phyloP scores from a whole-genome alignment of 169 alveolate genomes.

The Fabrea salina region DNA sequence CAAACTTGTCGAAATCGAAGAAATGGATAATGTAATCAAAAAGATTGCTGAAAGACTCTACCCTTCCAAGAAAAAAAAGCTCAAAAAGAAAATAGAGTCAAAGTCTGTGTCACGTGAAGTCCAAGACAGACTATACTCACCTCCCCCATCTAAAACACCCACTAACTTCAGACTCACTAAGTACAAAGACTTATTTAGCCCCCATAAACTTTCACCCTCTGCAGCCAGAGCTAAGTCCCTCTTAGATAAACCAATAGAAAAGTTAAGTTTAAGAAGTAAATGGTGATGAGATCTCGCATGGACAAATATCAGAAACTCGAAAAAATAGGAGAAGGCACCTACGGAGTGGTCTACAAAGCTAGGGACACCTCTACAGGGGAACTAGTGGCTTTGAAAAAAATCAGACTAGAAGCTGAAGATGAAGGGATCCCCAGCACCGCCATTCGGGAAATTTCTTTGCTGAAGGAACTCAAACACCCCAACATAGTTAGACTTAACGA shows the following conservation, averaged over 20 bases:
- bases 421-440: constrained; percentile 98
- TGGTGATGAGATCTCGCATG: constrained; percentile 41
- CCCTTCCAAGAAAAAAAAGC: not conserved
- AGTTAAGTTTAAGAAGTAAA: not conserved
- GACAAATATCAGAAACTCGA: constrained; percentile 94
- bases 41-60: not conserved
- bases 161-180: no score
- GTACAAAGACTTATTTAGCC: no score
- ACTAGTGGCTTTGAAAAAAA: constrained; percentile 94
- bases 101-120: not conserved
- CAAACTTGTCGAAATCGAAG: not conserved
- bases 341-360: constrained; percentile 97
- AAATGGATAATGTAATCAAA: constrained; percentile 2
- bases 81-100: not conserved
- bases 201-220: no score
- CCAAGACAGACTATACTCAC: not conserved
- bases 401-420: constrained; percentile 98
- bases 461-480: constrained; percentile 97
- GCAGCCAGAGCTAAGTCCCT: no score
- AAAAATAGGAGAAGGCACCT: constrained; percentile 99
- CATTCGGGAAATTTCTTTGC: constrained; percentile 95
- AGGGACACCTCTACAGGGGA: constrained; percentile 80
- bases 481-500: constrained; percentile 97
- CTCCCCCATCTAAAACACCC: not conserved
- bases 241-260: no score